Evolutionary conservation across 169 alveolate species (phyloP), one percentile per base, ranked within the genome.

Genomic region (Plasmodium gonderi): DNA sequence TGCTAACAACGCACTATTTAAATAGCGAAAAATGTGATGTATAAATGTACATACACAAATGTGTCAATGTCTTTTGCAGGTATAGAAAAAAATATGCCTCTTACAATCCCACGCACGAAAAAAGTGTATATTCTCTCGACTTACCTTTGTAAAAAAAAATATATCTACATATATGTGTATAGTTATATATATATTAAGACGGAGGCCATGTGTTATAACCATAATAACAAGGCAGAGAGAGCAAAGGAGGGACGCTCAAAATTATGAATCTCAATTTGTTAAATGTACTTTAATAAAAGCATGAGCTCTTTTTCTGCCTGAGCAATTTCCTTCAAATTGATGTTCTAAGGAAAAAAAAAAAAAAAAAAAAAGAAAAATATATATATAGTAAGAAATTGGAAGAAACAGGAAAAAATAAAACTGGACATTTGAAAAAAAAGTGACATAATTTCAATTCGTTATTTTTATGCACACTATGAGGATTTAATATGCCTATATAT

Each of bases 271-370:
- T 65, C 20, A 47, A n/a, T 40, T 82, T 45, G 45, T 47, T 67
- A 69, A 36, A 38, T 68, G 60, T 82, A 82, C 60, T 82, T 82
- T 69, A 82, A 26, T 33, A 82, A 54, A 68, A 82, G 80, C 17
- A 82, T 14, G n/a, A 82, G 78, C 23, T 82, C 82, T 36, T 82
- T 82, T 54, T 82, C 91, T 23, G 81, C 91, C 38, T 82, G 49
- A 6, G 72, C 91, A 14, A 82, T 38, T 29, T 82, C 91, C n/a
- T 69, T 82, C 54, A 82, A 29, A 29, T 82, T 69, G 8, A 26
- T 29, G 49, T 69, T 82, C 91, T 82, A 26, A 29, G 60, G 9
- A 69, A 47, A n/a, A 47, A 42, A 40, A 72, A 47, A 33, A 47
- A 65, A 9, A 65, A 17, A 40, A 80, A 40, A 33, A 36, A 20